These are phyloP conservation scores for Papiliotrema nemorosa DNA, from an alignment of 1,284 basidiomycete species.

Conservation along the genomic window DNA sequence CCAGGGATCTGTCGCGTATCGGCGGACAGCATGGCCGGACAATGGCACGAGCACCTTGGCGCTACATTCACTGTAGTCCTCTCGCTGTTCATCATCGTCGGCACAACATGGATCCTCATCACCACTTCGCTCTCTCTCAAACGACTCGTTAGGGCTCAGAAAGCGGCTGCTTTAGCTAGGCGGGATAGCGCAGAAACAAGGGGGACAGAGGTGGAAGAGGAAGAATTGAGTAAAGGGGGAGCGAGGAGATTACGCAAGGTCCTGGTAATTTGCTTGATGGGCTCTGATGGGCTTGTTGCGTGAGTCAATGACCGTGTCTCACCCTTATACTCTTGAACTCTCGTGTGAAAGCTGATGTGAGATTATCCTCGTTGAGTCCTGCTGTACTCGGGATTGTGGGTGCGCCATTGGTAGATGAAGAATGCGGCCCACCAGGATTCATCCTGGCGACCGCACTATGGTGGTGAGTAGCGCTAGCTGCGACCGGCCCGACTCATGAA, in stretches of 20 bases:
- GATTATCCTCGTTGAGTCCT: slow-evolving; percentile 10
- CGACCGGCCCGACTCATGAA: neutral
- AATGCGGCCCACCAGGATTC: slow-evolving; percentile 12
- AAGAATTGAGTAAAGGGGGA: neutral
- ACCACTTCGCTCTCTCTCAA: neutral
- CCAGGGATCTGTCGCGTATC: too few species aligned
- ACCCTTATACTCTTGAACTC: neutral
- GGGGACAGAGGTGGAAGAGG: neutral
- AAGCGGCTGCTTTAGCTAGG: neutral
- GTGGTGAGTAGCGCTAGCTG: slow-evolving; percentile 9
- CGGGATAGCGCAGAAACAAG: neutral
- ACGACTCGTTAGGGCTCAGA: neutral
- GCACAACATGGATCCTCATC: too few species aligned
- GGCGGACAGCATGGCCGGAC: neutral
- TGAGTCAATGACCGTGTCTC: neutral
- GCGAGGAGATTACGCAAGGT: slow-evolving; percentile 1
- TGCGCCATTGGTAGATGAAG: slow-evolving; percentile 3
- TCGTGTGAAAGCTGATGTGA: neutral
- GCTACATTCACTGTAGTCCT: neutral
- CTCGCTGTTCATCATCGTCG: neutral
- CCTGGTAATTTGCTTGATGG: slow-evolving; percentile 1
- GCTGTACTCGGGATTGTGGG: slow-evolving; percentile 6
- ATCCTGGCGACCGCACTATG: slow-evolving; percentile 13
- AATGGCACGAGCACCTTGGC: neutral
- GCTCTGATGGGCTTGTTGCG: neutral